Base-by-base conservation (phyloP, 345 rosid genomes). In the Cardamine occulta region DNA sequence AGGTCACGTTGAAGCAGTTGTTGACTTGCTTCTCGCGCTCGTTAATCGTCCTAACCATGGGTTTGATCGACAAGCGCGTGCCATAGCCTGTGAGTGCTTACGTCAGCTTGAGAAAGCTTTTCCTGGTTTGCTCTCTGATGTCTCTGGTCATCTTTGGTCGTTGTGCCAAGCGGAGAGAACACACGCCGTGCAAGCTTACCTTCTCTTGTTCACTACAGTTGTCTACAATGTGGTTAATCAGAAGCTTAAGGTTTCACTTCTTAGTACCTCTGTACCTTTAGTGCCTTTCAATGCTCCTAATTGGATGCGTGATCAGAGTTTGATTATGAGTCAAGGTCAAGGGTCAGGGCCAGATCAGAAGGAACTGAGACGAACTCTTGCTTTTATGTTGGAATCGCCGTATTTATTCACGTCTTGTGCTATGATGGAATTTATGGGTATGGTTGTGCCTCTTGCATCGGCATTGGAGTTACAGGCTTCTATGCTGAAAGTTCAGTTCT, bases 31-130 rank as follows among this genome's bases (percentile, higher is more conserved):
- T 3, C 72, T 94, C 24, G 83, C 88, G 7, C 85, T 95, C 6
- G 78, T 91, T 56, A 93, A 91, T 82, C 89, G 97, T 40, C 97
- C 97, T 7, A 95, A 95, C 63, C 98, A 92, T 35, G 91, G 97
- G 4, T 73, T 84, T 4, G 97, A 95, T 44, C 86, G 97, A 29
- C 97, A 95, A 17, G 86, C 93, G 0, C 85, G 99, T 42, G 93
- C 84, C n/a, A 59, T 86, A 5, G 98, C 97, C 2, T 88, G 89
- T 58, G 97, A 92, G 85, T 95, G 99, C 59, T 77, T 95, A 58
- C 88, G 99, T 8, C 91, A 95, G 76, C 73, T 95, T 28, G 98
- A 95, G 84, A 88, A 75, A 61, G 75, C 80, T 15, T 89, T 80
- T 66, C 96, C 99, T 34, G 88, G 97, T 78, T 74, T 95, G 86